These are phyloP conservation scores for Fusarium burgessii DNA, from an alignment of 2,329 filamentous ascomycete genomes.

Conservation along the genomic window DNA sequence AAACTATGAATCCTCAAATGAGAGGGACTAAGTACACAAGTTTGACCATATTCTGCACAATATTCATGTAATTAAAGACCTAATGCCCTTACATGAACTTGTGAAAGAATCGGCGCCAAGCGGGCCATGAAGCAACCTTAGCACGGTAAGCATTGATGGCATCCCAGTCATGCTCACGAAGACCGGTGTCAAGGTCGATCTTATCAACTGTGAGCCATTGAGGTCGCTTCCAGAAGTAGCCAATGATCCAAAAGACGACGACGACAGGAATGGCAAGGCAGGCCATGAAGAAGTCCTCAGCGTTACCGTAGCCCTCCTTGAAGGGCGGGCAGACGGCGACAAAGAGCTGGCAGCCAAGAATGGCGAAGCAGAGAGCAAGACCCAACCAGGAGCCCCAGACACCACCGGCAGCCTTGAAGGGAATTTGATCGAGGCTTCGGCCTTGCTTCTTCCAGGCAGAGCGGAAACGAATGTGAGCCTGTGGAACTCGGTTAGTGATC, in stretches of 20 bases:
- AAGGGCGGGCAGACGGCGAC: slow-evolving; percentile 58
- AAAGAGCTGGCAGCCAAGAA: slow-evolving; percentile 65
- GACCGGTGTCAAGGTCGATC: slow-evolving; percentile 76
- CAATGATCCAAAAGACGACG: slow-evolving; percentile 64
- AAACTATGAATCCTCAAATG: slow-evolving; percentile 16
- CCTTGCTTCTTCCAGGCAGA: slow-evolving; percentile 69
- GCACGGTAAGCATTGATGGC: slow-evolving; percentile 66
- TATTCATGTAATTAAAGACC: rapidly evolving
- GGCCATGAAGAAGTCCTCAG: slow-evolving; percentile 65
- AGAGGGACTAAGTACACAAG: slow-evolving; percentile 24
- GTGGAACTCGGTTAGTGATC: neutral
- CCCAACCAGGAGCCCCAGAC: slow-evolving; percentile 73
- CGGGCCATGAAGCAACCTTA: slow-evolving; percentile 60
- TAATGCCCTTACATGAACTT: slow-evolving; percentile 19
- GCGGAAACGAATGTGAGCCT: slow-evolving; percentile 73
- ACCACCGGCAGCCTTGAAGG: slow-evolving; percentile 71
- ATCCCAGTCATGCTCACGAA: slow-evolving; percentile 74
- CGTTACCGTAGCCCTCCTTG: slow-evolving; percentile 51
- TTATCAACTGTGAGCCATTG: slow-evolving; percentile 69
- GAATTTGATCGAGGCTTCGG: slow-evolving; percentile 72
- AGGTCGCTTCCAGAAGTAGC: slow-evolving; percentile 74
- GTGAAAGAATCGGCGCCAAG: slow-evolving; percentile 55
- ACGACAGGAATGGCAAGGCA: slow-evolving; percentile 67
- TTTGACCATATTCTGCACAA: neutral
- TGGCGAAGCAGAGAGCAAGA: slow-evolving; percentile 65